Base-by-base conservation (phyloP, 768 basidiomycete species). In the Lenzites betulinus region DNA sequence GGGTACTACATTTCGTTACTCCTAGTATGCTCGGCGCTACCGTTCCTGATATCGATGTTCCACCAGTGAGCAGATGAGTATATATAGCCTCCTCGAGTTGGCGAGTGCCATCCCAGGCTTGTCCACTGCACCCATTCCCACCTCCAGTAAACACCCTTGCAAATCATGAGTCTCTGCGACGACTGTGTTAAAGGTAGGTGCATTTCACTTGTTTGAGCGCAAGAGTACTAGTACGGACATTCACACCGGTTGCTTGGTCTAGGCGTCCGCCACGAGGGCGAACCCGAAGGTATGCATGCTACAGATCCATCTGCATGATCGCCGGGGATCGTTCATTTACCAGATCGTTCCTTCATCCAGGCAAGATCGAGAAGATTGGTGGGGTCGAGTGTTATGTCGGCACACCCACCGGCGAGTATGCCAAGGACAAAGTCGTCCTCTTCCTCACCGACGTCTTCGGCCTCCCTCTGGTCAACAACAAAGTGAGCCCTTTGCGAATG, bases 341-440 rank as follows among this genome's bases (percentile, higher is more conserved):
- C 13, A 13, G 11, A 18, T 3, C 30, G 18, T 15, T 8, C 18
- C 26, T 20, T n/a, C 30, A 13, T 52, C 33, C 52, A 77, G 78
- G 78, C 62, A 72, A 71, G 59, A 64, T 72, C 50, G 70, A 76
- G 62, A 60, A 67, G 47, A 75, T 80, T 48, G 74, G 69, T 7
- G 79, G 78, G 8, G 65, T 78, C 38, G 66, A 73, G 30, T 75
- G 72, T 60, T 82, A 82, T 54, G 74, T 79, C 44, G 72, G 74
- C 16, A 77, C 77, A 0, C 79, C 80, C 18, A 64, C 67, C 7
- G 64, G 56, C 42, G 70, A 74, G 18, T 74, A 76, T 48, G 60
- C 71, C 35, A 74, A 74, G 63, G 70, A 73, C 42, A 74, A 75
- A 54, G 76, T 71, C 28, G 56, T 77, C 47, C 63, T 77, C 18